Percentiles rank a stretch among this genome's conserved stretches.
phyloP scores from a whole-genome alignment of 345 rosid genomes.

The Dovyalis caffra region DNA sequence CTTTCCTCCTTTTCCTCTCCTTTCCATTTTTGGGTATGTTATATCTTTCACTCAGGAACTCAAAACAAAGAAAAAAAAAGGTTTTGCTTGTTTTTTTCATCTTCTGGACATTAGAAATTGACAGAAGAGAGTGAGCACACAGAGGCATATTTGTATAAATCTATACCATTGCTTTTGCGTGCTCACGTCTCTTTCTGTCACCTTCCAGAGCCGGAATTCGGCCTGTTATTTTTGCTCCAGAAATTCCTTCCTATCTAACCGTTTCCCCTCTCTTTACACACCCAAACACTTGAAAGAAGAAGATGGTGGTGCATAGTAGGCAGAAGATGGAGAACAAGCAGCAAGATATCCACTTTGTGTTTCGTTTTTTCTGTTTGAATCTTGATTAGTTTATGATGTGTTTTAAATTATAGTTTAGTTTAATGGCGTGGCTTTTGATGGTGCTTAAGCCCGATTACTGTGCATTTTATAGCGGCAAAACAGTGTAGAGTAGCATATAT shows the following conservation, averaged over 20 bases:
- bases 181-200: slow-evolving; percentile 98
- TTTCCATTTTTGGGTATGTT: neutral
- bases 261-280: neutral
- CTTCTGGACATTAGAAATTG: slow-evolving; percentile 53
- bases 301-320: neutral
- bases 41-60: neutral
- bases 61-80: neutral
- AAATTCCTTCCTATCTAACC: neutral
- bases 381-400: slow-evolving; percentile 17
- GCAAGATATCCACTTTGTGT: neutral
- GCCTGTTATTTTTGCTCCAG: slow-evolving; percentile 35
- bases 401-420: slow-evolving; percentile 30
- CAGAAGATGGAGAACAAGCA: neutral
- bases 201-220: slow-evolving; percentile 52
- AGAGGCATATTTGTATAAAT: slow-evolving; percentile 59
- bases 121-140: slow-evolving; percentile 99
- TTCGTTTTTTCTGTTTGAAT: slow-evolving; percentile 5
- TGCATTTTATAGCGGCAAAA: slow-evolving; percentile 30
- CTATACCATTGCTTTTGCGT: slow-evolving; percentile 78
- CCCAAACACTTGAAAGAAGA: neutral
- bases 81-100: neutral
- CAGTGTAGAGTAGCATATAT: neutral
- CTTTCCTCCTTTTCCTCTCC: neutral
- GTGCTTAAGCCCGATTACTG: slow-evolving; percentile 31
- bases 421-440: slow-evolving; percentile 49